Evolutionary conservation across 495 filamentous ascomycete genomes (phyloP), one percentile per base, ranked within the genome.

Genomic region (Bryoglossum gracile): DNA sequence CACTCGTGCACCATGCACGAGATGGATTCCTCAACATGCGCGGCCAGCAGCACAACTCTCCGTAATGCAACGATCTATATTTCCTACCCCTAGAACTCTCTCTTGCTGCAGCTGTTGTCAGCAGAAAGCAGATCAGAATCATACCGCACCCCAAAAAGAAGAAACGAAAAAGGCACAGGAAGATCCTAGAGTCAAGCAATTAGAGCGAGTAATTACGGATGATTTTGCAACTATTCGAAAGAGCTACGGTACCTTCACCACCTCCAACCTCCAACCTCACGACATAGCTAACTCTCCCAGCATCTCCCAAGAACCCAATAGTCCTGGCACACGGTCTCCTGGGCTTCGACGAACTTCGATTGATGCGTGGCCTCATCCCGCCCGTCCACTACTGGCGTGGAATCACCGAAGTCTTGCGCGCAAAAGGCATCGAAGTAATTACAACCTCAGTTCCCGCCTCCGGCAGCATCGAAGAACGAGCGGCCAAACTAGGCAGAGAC

Each of bases 331-430:
- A 98, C 69, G 91, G 91, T 33, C 73, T 98, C 24, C 69, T 98
- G 30, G 91, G 91, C 28, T 98, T 98, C 64, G 82, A 89, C 48
- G 84, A 95, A 62, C 68, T 95, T 40, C 81, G 72, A 24, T 66
- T 94, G 4, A 83, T 79, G 8, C 85, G 87, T 10, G 70, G 68
- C 34, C 75, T 75, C 50, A 64, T 95, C 2, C 90, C 89, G 0
- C 76, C 82, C 2, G 78, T 97, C 18, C 78, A 86, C 30, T 97
- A 97, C 64, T 97, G 91, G 91, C 80, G 84, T 26, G 91, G 91
- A 1, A 95, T 97, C 52, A 80, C 76, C 28, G 84, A 92, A 49
- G 87, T 84, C 2, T 67, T 96, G 16, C 68, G 63, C 8, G 75
- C 81, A 37, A 83, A 85, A 51, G 81, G 81, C 3, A 73, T 87